phyloP scores from a whole-genome alignment of 2,329 filamentous ascomycete genomes.

The Colletotrichum eremochloae region DNA sequence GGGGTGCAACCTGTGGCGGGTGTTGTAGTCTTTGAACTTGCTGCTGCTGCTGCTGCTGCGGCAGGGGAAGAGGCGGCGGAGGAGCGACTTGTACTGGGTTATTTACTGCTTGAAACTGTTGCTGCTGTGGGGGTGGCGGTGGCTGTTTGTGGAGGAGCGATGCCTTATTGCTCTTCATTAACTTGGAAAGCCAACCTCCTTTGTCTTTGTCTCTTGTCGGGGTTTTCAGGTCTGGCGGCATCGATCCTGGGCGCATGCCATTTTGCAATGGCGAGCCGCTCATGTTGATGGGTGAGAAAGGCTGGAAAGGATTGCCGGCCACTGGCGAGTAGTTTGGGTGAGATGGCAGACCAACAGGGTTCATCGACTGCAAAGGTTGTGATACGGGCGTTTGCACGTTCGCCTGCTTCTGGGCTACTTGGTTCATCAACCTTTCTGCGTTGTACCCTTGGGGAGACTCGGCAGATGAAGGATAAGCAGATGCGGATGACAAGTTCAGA shows the following conservation, averaged over 20 bases:
- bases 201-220: conserved; percentile 37
- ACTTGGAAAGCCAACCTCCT: conserved; percentile 42
- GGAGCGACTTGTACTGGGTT: conserved; percentile 24
- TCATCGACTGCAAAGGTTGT: background rate
- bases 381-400: background rate
- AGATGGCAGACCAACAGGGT: background rate
- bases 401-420: background rate
- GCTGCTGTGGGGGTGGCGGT: background rate
- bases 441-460: conserved; percentile 5
- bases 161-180: conserved; percentile 34
- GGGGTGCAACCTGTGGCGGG: background rate
- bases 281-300: background rate
- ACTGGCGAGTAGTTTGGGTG: conserved; percentile 15
- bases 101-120: background rate
- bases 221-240: conserved; percentile 10
- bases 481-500: conserved; percentile 11
- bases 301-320: conserved; percentile 8
- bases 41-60: background rate
- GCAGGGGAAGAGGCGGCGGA: background rate
- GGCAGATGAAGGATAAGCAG: conserved; percentile 26
- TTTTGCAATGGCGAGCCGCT: background rate
- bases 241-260: conserved; percentile 13
- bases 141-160: conserved; percentile 34
- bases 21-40: background rate
- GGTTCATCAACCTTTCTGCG: background rate